Conservation (phyloP, 768 basidiomycete genomes). For the Psilocybe tampanensis region DNA sequence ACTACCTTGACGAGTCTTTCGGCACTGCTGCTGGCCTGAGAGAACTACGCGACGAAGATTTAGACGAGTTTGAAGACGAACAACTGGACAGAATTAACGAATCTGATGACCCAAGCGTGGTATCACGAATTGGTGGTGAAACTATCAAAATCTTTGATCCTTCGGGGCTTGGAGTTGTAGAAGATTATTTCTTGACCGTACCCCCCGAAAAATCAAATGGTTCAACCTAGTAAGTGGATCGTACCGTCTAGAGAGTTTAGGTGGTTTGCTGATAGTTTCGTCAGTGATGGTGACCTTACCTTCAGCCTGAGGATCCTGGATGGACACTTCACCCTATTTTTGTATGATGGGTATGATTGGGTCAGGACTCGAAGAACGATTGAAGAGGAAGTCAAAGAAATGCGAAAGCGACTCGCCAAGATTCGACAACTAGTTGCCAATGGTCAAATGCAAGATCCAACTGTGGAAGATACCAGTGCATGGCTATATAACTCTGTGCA, state of each 20-base stretch:
- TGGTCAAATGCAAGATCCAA: constrained; percentile 84
- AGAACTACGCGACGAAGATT: constrained; percentile 71
- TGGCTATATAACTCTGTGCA: constrained; percentile 94
- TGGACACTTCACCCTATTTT: constrained; percentile 64
- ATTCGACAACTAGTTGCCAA: constrained; percentile 91
- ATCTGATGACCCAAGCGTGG: constrained; percentile 31
- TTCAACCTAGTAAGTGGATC: constrained; percentile 52
- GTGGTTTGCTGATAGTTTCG: neutral
- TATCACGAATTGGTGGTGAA: constrained; percentile 77
- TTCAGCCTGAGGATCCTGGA: constrained; percentile 59
- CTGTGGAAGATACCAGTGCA: constrained; percentile 69
- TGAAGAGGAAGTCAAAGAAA: constrained; percentile 85
- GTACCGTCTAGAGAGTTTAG: too few relatives aligned
- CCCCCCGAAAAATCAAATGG: constrained; percentile 54
- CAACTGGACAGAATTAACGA: constrained; percentile 28
- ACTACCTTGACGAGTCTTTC: constrained; percentile 86
- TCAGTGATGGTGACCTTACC: constrained; percentile 47
- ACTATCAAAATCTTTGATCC: constrained; percentile 78
- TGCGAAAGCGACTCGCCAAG: constrained; percentile 83
- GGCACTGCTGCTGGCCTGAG: constrained; percentile 76
- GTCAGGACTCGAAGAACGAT: constrained; percentile 79
- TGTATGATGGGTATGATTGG: constrained; percentile 98
- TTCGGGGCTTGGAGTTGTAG: constrained; percentile 64
- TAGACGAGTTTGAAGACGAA: constrained; percentile 65
- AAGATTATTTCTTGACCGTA: constrained; percentile 74